Conservation (phyloP, 2,329 filamentous ascomycete species). For the Scolecobasidium constrictum region DNA sequence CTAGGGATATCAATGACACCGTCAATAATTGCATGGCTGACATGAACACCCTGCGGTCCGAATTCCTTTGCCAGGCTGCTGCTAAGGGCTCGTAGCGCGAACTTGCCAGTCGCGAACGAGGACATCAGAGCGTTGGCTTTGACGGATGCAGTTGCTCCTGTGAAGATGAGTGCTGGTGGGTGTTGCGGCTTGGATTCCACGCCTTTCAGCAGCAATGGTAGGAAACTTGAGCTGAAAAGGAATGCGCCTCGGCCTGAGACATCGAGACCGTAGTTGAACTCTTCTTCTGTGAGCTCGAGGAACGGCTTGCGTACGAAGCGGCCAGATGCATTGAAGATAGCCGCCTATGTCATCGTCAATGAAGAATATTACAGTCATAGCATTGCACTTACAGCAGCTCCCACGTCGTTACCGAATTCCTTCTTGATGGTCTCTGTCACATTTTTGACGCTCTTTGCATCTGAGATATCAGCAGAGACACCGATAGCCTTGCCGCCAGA, state of each 20-base stretch:
- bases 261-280: slow-evolving; percentile 41
- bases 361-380: neutral
- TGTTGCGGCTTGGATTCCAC: slow-evolving; percentile 37
- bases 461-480: slow-evolving; percentile 54
- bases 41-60: slow-evolving; percentile 72
- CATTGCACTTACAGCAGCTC: slow-evolving; percentile 18
- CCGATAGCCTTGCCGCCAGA: slow-evolving; percentile 60
- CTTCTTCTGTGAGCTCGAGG: slow-evolving; percentile 47
- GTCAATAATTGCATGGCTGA: slow-evolving; percentile 73
- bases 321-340: slow-evolving; percentile 60
- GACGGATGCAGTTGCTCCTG: slow-evolving; percentile 72
- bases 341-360: slow-evolving; percentile 33
- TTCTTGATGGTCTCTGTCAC: slow-evolving; percentile 54
- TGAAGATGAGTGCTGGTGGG: slow-evolving; percentile 74
- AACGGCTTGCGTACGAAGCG: slow-evolving; percentile 49
- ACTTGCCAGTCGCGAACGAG: slow-evolving; percentile 69
- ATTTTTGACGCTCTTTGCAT: slow-evolving; percentile 40
- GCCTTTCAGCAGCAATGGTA: slow-evolving; percentile 60
- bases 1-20: slow-evolving; percentile 73
- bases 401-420: slow-evolving; percentile 42
- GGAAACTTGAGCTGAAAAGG: slow-evolving; percentile 58
- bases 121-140: slow-evolving; percentile 60
- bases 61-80: slow-evolving; percentile 76
- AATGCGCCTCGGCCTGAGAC: slow-evolving; percentile 57
- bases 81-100: slow-evolving; percentile 61